Evolutionary conservation across 2,329 filamentous ascomycete genomes (phyloP).

Genomic region (Botrytis byssoidea): DNA sequence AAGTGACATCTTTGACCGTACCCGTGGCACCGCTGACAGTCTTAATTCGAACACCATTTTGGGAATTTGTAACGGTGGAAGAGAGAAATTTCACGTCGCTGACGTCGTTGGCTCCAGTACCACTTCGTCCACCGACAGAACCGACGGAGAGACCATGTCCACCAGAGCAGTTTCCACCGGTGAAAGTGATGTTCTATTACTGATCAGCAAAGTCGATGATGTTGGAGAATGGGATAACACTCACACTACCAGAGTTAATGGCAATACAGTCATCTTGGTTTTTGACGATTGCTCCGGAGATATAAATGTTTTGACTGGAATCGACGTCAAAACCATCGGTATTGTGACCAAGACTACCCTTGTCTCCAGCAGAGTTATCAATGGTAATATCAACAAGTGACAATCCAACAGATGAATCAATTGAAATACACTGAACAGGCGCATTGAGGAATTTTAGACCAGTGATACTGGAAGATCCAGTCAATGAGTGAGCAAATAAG

Average conservation of each 20-base stretch:
- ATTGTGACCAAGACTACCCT: slow-evolving; percentile 46
- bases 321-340: slow-evolving; percentile 53
- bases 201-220: neutral
- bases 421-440: slow-evolving; percentile 52
- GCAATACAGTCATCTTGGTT: slow-evolving; percentile 62
- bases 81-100: slow-evolving; percentile 50
- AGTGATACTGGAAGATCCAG: slow-evolving; percentile 48
- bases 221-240: neutral
- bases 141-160: slow-evolving; percentile 54
- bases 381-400: slow-evolving; percentile 52
- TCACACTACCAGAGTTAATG: slow-evolving; percentile 52
- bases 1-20: slow-evolving; percentile 50
- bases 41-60: slow-evolving; percentile 49
- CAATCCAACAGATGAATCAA: slow-evolving; percentile 45
- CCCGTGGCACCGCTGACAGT: slow-evolving; percentile 40
- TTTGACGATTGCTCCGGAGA: slow-evolving; percentile 50
- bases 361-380: slow-evolving; percentile 56
- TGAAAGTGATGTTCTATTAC: slow-evolving; percentile 33
- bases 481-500: slow-evolving; percentile 54
- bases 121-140: slow-evolving; percentile 53
- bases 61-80: slow-evolving; percentile 49
- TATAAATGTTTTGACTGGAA: slow-evolving; percentile 48
- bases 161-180: slow-evolving; percentile 34
- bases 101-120: slow-evolving; percentile 53
- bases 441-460: slow-evolving; percentile 53